Percentiles rank a stretch among this genome's conserved stretches.
Conservation (phyloP, 257 asterid species). For the Linderniella brevidens region DNA sequence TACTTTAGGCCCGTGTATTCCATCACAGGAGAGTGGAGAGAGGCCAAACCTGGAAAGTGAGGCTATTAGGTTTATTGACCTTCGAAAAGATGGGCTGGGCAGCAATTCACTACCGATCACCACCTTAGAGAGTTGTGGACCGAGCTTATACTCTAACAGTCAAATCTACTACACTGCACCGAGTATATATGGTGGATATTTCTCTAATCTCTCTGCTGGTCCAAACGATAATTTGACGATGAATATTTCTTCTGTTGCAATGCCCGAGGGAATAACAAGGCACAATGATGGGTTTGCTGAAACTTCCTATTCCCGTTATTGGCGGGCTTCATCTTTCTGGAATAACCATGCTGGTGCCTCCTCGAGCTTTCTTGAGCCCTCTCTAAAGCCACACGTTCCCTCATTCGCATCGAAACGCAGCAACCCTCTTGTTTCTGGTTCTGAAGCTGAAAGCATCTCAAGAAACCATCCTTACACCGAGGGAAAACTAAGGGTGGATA, state of each 20-base stretch:
- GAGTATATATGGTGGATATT: constrained; percentile 15
- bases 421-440: constrained; percentile 29
- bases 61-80: constrained; percentile 12
- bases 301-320: constrained; percentile 15
- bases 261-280: background rate
- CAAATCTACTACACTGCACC: constrained; percentile 16
- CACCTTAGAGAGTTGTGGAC: constrained; percentile 15
- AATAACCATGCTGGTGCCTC: constrained; percentile 18
- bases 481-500: constrained; percentile 18
- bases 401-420: constrained; percentile 24
- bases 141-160: constrained; percentile 16
- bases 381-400: constrained; percentile 24
- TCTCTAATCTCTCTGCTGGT: constrained; percentile 18
- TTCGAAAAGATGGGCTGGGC: constrained; percentile 12
- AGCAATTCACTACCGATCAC: constrained; percentile 13
- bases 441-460: constrained; percentile 23
- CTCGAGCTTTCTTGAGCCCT: constrained; percentile 17
- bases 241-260: no score
- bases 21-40: constrained; percentile 22
- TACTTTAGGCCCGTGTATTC: constrained; percentile 20
- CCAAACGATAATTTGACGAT: no score
- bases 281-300: constrained; percentile 10
- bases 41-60: constrained; percentile 20
- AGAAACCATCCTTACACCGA: constrained; percentile 11
- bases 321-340: constrained; percentile 25